phyloP scores from a whole-genome alignment of 768 basidiomycete species.

The Mycena rebaudengoi region DNA sequence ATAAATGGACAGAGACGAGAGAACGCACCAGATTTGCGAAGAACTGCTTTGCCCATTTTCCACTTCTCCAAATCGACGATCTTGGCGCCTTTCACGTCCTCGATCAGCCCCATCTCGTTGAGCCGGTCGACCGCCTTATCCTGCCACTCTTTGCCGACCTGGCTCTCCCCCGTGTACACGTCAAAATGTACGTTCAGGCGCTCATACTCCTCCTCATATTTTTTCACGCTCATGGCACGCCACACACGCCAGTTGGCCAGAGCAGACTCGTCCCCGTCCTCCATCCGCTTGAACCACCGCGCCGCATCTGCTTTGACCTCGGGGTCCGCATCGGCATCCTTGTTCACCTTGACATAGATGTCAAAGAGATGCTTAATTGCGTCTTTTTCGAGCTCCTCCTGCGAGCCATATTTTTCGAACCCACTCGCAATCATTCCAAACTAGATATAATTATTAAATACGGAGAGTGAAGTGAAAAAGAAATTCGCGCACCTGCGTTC shows the following conservation, averaged over 20 bases:
- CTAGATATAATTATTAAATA: slow-evolving; percentile 42
- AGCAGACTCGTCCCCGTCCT: slow-evolving; percentile 87
- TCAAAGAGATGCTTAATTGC: slow-evolving; percentile 95
- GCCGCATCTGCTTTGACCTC: slow-evolving; percentile 80
- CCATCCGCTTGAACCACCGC: slow-evolving; percentile 93
- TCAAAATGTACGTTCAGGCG: slow-evolving; percentile 92
- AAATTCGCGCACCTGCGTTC: slow-evolving; percentile 79
- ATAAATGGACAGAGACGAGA: background rate
- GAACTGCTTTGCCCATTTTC: slow-evolving; percentile 91
- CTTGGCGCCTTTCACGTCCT: slow-evolving; percentile 82
- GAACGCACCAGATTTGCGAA: slow-evolving; percentile 80
- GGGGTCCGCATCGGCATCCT: slow-evolving; percentile 78
- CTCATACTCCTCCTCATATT: slow-evolving; percentile 89
- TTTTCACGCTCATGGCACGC: slow-evolving; percentile 90
- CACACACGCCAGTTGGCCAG: slow-evolving; percentile 91
- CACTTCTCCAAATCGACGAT: slow-evolving; percentile 88
- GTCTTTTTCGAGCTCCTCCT: slow-evolving; percentile 83
- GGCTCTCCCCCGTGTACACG: slow-evolving; percentile 90
- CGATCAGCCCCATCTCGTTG: slow-evolving; percentile 77
- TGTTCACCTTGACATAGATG: slow-evolving; percentile 94
- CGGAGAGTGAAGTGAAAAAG: background rate
- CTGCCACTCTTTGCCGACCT: slow-evolving; percentile 78
- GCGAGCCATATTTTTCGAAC: slow-evolving; percentile 90
- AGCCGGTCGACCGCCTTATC: slow-evolving; percentile 74
- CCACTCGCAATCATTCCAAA: slow-evolving; percentile 91